Conservation (phyloP, 176 grass and related monocot genomes). For the Melocanna baccifera region DNA sequence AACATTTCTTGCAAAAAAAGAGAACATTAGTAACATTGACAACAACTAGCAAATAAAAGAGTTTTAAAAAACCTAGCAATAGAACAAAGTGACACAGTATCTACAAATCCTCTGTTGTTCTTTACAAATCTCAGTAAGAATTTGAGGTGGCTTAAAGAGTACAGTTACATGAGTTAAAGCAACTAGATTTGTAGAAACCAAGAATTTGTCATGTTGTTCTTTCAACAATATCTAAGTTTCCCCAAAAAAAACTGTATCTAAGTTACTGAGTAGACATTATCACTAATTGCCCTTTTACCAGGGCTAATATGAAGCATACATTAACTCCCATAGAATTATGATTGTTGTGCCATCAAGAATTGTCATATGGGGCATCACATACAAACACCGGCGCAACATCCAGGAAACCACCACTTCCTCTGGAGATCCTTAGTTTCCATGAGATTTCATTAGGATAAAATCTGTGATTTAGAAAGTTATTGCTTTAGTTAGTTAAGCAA, state of each 20-base stretch:
- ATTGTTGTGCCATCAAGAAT: not conserved
- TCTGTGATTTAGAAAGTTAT: too few relatives aligned
- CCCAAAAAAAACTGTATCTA: not conserved
- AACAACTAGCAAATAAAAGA: not conserved
- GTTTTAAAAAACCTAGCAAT: not conserved
- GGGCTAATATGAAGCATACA: not conserved
- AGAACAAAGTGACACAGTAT: conserved; percentile 16
- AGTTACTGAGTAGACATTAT: not conserved
- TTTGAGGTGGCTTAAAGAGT: not conserved
- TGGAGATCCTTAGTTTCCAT: too few relatives aligned
- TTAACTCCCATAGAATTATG: not conserved
- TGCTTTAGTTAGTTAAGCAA: too few relatives aligned
- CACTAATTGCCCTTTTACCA: not conserved
- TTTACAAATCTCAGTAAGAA: not conserved
- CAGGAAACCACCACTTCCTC: too few relatives aligned
- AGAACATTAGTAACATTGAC: not conserved
- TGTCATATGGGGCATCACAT: too few relatives aligned
- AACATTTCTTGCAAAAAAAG: not conserved
- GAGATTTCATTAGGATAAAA: too few relatives aligned
- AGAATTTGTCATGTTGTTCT: not conserved
- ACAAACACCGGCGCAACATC: too few relatives aligned
- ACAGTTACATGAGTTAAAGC: not conserved
- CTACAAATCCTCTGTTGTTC: not conserved
- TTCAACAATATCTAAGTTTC: not conserved
- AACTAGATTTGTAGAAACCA: not conserved